Percentiles rank a stretch among this genome's conserved stretches.
Conservation (phyloP, 2,329 filamentous ascomycete genomes). For the Allantophomopsis lycopodina region DNA sequence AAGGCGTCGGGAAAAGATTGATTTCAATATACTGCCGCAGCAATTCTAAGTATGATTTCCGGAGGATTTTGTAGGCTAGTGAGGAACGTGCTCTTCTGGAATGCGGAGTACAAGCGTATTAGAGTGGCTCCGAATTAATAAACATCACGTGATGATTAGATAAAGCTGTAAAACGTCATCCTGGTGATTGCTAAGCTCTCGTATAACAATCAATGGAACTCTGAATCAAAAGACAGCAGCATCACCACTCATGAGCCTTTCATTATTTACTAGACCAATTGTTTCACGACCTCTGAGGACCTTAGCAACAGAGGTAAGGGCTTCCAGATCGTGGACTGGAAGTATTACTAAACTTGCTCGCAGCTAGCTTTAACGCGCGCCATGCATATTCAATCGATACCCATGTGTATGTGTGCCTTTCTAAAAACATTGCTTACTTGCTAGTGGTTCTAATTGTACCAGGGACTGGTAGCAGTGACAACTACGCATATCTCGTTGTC, state of each 20-base stretch:
- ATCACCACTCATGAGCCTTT: constrained; percentile 8
- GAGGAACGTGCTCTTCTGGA: too few relatives aligned
- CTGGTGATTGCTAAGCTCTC: neutral
- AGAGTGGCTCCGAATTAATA: too few relatives aligned
- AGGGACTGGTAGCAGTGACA: constrained; percentile 70
- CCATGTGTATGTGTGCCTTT: constrained; percentile 57
- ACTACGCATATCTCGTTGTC: constrained; percentile 74
- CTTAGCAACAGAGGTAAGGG: constrained; percentile 6
- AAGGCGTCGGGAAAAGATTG: too few relatives aligned
- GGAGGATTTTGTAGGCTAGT: too few relatives aligned
- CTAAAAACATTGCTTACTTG: neutral
- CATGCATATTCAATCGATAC: constrained; percentile 82
- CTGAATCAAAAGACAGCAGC: neutral
- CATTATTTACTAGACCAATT: constrained; percentile 6
- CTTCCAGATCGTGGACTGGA: neutral
- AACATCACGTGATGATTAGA: neutral
- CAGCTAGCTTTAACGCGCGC: constrained; percentile 15
- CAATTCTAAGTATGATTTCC: too few relatives aligned
- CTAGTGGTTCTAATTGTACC: constrained; percentile 5
- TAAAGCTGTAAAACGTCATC: neutral
- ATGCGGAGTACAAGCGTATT: too few relatives aligned
- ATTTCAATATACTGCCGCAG: too few relatives aligned
- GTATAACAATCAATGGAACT: too few relatives aligned
- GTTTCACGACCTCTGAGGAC: constrained; percentile 4
- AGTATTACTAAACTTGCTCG: neutral